Evolutionary conservation across 371 early-diverging fungal species (phyloP), one percentile per base, ranked within the genome.

Genomic region (Coemansia sp.): DNA sequence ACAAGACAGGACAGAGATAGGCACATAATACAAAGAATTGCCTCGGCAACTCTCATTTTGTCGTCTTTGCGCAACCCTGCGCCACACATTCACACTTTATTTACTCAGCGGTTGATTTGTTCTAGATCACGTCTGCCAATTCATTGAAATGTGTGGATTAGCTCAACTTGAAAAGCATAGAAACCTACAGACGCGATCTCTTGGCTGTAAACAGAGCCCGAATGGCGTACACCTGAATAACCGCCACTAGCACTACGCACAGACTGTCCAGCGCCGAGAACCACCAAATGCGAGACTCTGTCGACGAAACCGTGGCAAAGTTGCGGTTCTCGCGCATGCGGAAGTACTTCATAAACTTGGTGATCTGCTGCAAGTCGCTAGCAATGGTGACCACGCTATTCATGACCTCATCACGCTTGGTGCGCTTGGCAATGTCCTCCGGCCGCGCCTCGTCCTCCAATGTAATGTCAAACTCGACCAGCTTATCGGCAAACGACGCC

Each of bases 391-490:
- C 66, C 29, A 71, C 75, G 61, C 74, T 73, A 64, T 50, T 73
- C 57, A 58, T 63, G 64, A 89, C 88, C 69, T 92, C 90, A 82
- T 89, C 89, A 22, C 86, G 82, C 66, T 82, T 81, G 7, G 61
- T 8, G 77, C 84, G 55, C 76, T 81, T 63, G 80, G 81, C 51
- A 75, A 81, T 58, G 61, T 78, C 63, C 61, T 66, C 65, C 63
- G 82, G 80, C 13, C 83, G 77, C n/a, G 72, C 77, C 81, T 95
- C 94, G 81, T 92, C 85, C 74, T 97, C 93, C 21, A 92, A 83
- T 0, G 87, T 82, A 64, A 96, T 90, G 69, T 96, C 97, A 78
- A 96, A 92, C 75, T 94, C 95, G 37, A 95, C 85, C n/a, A 88
- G 78, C 81, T 97, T 97, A 64, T 92, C 91, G 34, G 90, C 90